These are phyloP conservation scores for Hydrangea macrophylla DNA, from an alignment of 148 eudicot genomes.

Conservation along the genomic window DNA sequence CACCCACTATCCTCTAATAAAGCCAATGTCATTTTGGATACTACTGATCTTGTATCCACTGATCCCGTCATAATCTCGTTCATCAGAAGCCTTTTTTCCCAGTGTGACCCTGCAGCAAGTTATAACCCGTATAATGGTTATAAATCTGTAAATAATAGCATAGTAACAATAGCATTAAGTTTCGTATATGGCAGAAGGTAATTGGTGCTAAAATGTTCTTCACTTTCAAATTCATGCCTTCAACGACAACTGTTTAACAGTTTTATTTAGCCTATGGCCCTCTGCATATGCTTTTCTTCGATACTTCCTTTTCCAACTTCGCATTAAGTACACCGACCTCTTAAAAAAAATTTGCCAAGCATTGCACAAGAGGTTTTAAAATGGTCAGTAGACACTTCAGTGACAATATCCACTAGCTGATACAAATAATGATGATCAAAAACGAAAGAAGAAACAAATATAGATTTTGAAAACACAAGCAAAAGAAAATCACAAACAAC, in stretches of 20 bases:
- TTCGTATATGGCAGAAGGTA: neutral
- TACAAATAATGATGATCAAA: neutral
- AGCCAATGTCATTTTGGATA: slow-evolving; percentile 92
- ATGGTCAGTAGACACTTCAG: neutral
- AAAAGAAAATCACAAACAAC: slow-evolving; percentile 34
- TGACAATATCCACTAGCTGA: neutral
- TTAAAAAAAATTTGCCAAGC: neutral
- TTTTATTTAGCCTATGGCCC: neutral
- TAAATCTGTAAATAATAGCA: neutral
- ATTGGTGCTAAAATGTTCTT: neutral
- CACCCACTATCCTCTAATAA: slow-evolving; percentile 96
- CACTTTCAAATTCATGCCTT: neutral
- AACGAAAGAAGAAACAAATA: neutral
- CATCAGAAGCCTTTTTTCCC: slow-evolving; percentile 99
- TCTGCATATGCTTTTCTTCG: neutral
- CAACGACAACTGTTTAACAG: neutral
- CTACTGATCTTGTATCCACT: slow-evolving; percentile 93
- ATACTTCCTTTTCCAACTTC: neutral
- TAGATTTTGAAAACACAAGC: neutral
- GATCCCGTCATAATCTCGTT: slow-evolving; percentile 99
- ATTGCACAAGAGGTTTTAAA: neutral
- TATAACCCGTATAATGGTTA: neutral
- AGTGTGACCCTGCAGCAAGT: slow-evolving; percentile 78
- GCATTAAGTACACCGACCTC: neutral
- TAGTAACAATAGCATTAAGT: neutral